phyloP scores from a whole-genome alignment of 495 filamentous ascomycete genomes.

The Aspergillus bridgeri region DNA sequence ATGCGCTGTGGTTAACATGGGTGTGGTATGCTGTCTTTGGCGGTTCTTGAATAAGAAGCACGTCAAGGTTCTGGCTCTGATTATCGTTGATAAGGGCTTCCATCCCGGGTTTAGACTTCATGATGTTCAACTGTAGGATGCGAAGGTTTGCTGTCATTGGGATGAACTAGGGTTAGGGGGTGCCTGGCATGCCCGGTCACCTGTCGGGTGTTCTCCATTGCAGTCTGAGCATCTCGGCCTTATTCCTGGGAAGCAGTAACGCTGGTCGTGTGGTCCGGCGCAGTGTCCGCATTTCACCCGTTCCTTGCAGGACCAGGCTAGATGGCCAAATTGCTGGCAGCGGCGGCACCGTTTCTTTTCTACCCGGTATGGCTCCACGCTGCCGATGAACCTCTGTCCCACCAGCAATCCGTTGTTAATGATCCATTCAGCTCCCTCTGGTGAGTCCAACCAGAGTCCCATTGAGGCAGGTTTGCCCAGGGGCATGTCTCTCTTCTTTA shows the following conservation, averaged over 20 bases:
- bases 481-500: constrained; percentile 21
- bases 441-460: constrained; percentile 23
- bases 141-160: constrained; percentile 22
- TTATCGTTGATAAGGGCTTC: constrained; percentile 31
- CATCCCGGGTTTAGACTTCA: constrained; percentile 25
- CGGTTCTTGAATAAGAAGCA: constrained; percentile 28
- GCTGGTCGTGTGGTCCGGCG: constrained; percentile 17
- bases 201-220: too few species aligned
- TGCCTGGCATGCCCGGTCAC: constrained; percentile 12
- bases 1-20: constrained; percentile 28
- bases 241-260: constrained; percentile 19
- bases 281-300: constrained; percentile 25
- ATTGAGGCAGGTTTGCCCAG: constrained; percentile 18
- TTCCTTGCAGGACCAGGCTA: constrained; percentile 32
- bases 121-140: constrained; percentile 29
- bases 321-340: constrained; percentile 28
- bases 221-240: constrained; percentile 22
- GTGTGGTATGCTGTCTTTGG: constrained; percentile 22
- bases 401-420: constrained; percentile 21
- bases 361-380: constrained; percentile 18
- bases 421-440: constrained; percentile 21
- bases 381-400: constrained; percentile 16
- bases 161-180: constrained; percentile 8
- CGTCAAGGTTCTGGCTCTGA: constrained; percentile 22
- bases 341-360: constrained; percentile 25